These are phyloP conservation scores for Ramaria sp. DNA, from an alignment of 768 basidiomycete genomes.

Conservation along the genomic window DNA sequence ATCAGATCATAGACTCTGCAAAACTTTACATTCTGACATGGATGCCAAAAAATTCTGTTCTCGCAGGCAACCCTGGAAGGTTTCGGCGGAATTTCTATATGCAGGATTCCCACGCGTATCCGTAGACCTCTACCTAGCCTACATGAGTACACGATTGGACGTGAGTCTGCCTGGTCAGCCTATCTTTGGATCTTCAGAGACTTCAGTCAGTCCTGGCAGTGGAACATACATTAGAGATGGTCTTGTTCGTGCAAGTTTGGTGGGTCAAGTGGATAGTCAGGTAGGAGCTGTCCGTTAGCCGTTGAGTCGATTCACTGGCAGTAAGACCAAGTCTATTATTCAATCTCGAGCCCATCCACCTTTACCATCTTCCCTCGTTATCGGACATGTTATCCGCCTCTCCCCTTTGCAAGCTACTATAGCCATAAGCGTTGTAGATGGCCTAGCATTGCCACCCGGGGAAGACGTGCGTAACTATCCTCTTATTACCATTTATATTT, in stretches of 20 bases:
- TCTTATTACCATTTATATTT: neutral
- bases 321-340: slow-evolving; percentile 50
- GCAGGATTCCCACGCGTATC: no score
- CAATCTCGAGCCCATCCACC: slow-evolving; percentile 67
- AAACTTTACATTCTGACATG: no score
- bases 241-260: slow-evolving; percentile 55
- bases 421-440: slow-evolving; percentile 81
- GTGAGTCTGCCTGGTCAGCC: slow-evolving; percentile 71
- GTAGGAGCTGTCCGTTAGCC: slow-evolving; percentile 26
- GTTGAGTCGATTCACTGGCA: slow-evolving; percentile 4
- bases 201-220: slow-evolving; percentile 28
- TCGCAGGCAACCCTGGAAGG: no score
- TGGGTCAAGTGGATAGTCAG: slow-evolving; percentile 62
- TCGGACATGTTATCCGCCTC: slow-evolving; percentile 74
- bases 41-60: no score
- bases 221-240: slow-evolving; percentile 60
- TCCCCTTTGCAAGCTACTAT: slow-evolving; percentile 76
- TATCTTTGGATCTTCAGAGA: slow-evolving; percentile 22
- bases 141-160: slow-evolving; percentile 20
- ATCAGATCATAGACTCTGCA: no score
- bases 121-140: no score
- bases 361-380: slow-evolving; percentile 58
- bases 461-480: slow-evolving; percentile 38
- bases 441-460: slow-evolving; percentile 65
- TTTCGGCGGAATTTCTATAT: no score